These are phyloP conservation scores for Tephrocybe sp. DNA, from an alignment of 768 basidiomycete species.

Conservation along the genomic window DNA sequence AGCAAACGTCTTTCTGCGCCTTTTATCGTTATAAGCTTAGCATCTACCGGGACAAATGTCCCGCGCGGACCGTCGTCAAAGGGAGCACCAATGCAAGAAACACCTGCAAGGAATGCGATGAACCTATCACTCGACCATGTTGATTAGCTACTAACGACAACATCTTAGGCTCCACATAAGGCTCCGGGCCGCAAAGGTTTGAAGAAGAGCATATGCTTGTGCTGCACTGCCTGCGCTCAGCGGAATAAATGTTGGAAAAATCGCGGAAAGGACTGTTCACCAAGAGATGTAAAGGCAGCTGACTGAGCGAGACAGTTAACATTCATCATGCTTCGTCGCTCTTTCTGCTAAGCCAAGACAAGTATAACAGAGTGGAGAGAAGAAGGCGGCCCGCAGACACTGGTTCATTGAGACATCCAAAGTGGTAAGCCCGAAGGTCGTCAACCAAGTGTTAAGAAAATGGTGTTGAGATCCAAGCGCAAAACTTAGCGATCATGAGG, in stretches of 20 bases:
- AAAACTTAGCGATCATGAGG: background rate
- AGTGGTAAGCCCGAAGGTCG: too few species aligned
- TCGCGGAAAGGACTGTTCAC: background rate
- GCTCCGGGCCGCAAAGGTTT: background rate
- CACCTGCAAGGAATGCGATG: too few species aligned
- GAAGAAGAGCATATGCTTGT: too few species aligned
- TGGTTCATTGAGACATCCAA: too few species aligned
- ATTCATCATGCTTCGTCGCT: background rate
- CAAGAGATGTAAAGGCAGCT: background rate
- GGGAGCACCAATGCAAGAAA: too few species aligned
- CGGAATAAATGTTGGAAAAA: slow-evolving; percentile 11
- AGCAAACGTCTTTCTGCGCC: too few species aligned
- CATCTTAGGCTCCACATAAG: slow-evolving; percentile 25
- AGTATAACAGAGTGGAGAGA: too few species aligned
- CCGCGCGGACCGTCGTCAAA: slow-evolving; percentile 1
- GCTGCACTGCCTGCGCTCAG: slow-evolving; percentile 24
- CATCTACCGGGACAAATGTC: slow-evolving; percentile 32
- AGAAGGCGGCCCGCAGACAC: background rate
- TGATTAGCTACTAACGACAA: background rate
- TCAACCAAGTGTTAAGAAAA: too few species aligned
- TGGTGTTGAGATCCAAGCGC: too few species aligned
- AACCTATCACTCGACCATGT: too few species aligned
- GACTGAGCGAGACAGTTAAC: background rate
- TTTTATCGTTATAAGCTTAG: too few species aligned
- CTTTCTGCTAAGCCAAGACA: too few species aligned